Evolutionary conservation across 192 early-diverging fungal genomes (phyloP).

Genomic region (Backusella macrospora): DNA sequence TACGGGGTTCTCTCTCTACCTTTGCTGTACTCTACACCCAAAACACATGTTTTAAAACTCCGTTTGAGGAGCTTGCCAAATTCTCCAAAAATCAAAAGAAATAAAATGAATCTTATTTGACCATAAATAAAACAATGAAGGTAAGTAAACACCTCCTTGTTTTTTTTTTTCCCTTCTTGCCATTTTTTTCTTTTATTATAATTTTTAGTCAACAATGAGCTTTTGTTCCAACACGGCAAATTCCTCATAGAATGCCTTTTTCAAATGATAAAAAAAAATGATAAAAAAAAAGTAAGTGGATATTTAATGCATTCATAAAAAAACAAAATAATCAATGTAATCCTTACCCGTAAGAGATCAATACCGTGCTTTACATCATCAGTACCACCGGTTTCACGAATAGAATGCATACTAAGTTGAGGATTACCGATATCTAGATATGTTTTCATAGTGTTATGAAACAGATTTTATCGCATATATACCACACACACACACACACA

Average conservation of each 20-base stretch:
- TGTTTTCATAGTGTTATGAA: slow-evolving; percentile 1
- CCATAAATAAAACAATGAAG: slow-evolving; percentile 10
- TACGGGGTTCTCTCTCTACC: background rate
- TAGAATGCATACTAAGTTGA: slow-evolving; percentile 96
- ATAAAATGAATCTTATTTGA: slow-evolving; percentile 14
- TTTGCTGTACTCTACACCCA: background rate
- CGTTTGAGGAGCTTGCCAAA: background rate
- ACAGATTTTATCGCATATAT: background rate
- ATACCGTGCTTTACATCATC: slow-evolving; percentile 88
- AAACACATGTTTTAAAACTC: background rate
- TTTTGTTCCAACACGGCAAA: slow-evolving; percentile 56
- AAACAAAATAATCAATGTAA: background rate
- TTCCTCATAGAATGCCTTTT: slow-evolving; percentile 63
- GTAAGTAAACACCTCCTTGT: slow-evolving; percentile 8
- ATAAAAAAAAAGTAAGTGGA: background rate
- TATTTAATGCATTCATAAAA: background rate
- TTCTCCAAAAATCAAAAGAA: background rate
- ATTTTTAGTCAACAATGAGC: slow-evolving; percentile 58
- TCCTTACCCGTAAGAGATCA: slow-evolving; percentile 77
- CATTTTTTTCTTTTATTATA: too few relatives aligned
- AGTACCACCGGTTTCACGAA: slow-evolving; percentile 88
- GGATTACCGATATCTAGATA: slow-evolving; percentile 88
- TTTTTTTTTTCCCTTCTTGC: background rate
- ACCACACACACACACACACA: too few relatives aligned
- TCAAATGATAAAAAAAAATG: slow-evolving; percentile 22